Conservation (phyloP, 495 filamentous ascomycete species). For the Bacidia rubella region DNA sequence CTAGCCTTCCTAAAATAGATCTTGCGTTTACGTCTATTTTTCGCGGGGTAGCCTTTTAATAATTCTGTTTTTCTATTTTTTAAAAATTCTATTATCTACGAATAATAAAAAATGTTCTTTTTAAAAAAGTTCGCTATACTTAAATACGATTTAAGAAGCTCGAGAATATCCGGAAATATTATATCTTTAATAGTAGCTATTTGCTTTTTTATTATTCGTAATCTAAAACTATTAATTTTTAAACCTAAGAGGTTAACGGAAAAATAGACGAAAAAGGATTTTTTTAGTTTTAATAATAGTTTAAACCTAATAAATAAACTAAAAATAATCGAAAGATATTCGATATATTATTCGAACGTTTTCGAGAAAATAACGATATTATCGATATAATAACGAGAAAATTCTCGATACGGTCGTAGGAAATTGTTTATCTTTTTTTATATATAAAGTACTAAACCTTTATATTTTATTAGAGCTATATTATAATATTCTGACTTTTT, state of each 20-base stretch:
- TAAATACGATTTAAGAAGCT: not conserved
- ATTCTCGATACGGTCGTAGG: not conserved
- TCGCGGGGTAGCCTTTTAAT: not conserved
- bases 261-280: not conserved
- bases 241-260: not conserved
- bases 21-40: not conserved
- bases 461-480: not conserved
- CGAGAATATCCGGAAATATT: no score
- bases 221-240: not conserved
- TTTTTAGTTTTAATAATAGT: not conserved
- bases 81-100: conserved; percentile 1
- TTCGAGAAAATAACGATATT: conserved; percentile 8
- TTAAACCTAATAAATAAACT: not conserved
- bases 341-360: not conserved
- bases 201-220: not conserved
- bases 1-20: not conserved
- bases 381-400: conserved; percentile 3
- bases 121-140: not conserved
- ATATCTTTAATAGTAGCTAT: conserved; percentile 1
- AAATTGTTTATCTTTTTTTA: conserved; percentile 3
- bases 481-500: not conserved
- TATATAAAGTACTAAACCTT: not conserved
- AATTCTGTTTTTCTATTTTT: not conserved
- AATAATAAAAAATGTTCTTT: not conserved
- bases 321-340: conserved; percentile 1